Conservation (phyloP, 768 basidiomycete genomes). For the Pleurotus djamor region DNA sequence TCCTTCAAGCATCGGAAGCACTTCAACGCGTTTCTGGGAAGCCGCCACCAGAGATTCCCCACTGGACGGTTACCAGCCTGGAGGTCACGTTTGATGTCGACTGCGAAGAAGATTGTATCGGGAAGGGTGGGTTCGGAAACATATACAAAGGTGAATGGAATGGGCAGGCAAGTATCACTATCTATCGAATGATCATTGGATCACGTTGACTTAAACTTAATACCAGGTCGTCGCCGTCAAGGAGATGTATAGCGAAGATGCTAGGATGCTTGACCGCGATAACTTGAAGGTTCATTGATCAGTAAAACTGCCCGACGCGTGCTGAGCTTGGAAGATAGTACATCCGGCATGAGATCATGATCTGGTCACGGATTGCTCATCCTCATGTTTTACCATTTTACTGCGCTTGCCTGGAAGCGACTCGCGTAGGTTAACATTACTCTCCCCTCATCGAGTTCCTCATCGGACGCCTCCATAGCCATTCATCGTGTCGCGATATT, state of each 20-base stretch:
- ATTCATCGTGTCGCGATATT: slow-evolving; percentile 9
- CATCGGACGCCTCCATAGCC: not conserved
- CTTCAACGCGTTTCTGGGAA: slow-evolving; percentile 13
- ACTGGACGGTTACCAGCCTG: slow-evolving; percentile 22
- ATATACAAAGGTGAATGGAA: slow-evolving; percentile 24
- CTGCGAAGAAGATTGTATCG: slow-evolving; percentile 10
- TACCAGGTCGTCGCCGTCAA: slow-evolving; percentile 25
- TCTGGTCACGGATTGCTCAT: slow-evolving; percentile 41
- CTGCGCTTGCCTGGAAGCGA: slow-evolving; percentile 40
- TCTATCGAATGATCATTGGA: not conserved
- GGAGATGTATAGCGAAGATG: slow-evolving; percentile 18
- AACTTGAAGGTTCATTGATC: slow-evolving; percentile 16
- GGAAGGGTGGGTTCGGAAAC: slow-evolving; percentile 22
- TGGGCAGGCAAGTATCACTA: slow-evolving; percentile 12
- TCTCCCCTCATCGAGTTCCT: not conserved
- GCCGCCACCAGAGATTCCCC: slow-evolving; percentile 10
- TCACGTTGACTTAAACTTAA: not conserved
- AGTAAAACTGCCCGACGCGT: not conserved
- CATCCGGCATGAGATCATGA: slow-evolving; percentile 37
- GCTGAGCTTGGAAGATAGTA: slow-evolving; percentile 20
- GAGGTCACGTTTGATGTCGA: slow-evolving; percentile 19
- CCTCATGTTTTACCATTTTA: slow-evolving; percentile 45
- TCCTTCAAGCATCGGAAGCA: slow-evolving; percentile 11
- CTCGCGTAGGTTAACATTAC: slow-evolving; percentile 17
- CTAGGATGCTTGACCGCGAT: slow-evolving; percentile 17